phyloP scores from a whole-genome alignment of 2,329 filamentous ascomycete species.

The Atkinsonella texensis region DNA sequence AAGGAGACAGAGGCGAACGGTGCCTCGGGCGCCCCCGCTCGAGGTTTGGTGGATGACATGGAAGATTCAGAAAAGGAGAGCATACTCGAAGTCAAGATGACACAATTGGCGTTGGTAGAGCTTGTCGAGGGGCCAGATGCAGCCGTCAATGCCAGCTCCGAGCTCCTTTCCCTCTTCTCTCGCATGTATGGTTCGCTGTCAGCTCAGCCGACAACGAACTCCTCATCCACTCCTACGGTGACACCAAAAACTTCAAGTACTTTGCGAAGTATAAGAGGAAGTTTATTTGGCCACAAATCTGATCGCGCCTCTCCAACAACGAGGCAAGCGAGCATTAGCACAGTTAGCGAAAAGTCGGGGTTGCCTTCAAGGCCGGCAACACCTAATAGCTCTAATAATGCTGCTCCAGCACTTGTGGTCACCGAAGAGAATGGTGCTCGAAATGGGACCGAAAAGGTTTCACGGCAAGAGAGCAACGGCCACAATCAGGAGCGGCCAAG shows the following conservation, averaged over 20 bases:
- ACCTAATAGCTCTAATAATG: conserved; percentile 31
- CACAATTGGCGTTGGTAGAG: conserved; percentile 75
- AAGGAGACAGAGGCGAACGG: conserved; percentile 36
- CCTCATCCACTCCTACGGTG: conserved; percentile 29
- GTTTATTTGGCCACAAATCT: conserved; percentile 58
- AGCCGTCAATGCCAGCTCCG: conserved; percentile 79
- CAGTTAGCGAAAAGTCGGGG: conserved; percentile 24
- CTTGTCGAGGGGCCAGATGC: conserved; percentile 70
- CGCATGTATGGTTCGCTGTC: conserved; percentile 56
- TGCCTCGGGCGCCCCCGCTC: conserved; percentile 12
- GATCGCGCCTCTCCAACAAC: conserved; percentile 32
- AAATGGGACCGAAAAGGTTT: conserved; percentile 13
- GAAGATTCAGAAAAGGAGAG: conserved; percentile 72
- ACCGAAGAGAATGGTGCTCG: conserved; percentile 48
- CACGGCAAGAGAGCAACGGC: conserved; percentile 24
- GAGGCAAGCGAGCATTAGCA: conserved; percentile 25
- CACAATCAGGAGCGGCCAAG: conserved; percentile 28
- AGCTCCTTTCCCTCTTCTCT: conserved; percentile 71
- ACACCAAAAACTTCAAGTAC: conserved; percentile 63
- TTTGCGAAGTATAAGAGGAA: conserved; percentile 56
- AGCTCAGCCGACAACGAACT: conserved; percentile 32
- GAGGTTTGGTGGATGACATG: conserved; percentile 63
- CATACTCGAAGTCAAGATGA: conserved; percentile 92
- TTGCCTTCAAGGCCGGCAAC: conserved; percentile 22
- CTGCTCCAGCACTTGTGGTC: conserved; percentile 62